Conservation (phyloP, 768 basidiomycete species). For the Leucocoprinus leucothites region DNA sequence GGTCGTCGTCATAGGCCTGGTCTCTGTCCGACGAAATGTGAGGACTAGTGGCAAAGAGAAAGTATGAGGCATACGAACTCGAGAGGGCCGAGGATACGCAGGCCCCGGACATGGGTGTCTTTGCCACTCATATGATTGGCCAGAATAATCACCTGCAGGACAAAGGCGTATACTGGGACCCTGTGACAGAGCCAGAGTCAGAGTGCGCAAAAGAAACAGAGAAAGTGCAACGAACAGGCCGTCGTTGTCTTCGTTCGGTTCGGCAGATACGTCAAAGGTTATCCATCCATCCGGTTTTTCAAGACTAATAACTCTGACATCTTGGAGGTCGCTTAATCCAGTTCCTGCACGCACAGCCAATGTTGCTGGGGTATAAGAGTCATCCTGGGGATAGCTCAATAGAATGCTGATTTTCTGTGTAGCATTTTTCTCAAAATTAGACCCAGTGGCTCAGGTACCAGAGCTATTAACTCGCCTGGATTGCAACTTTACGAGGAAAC, state of each 20-base stretch:
- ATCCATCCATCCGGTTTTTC: conserved; percentile 96
- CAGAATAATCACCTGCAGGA: conserved; percentile 86
- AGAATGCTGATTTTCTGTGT: conserved; percentile 86
- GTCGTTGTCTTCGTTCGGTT: conserved; percentile 74
- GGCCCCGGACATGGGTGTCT: conserved; percentile 94
- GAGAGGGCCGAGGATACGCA: conserved; percentile 81
- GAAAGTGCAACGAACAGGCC: conserved; percentile 57
- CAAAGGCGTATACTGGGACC: conserved; percentile 84
- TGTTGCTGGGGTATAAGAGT: conserved; percentile 95
- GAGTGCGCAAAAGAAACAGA: background rate
- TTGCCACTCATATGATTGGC: conserved; percentile 98
- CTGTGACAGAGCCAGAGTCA: conserved; percentile 34
- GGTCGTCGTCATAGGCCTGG: conserved; percentile 56
- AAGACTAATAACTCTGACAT: conserved; percentile 79
- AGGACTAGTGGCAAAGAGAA: conserved; percentile 1
- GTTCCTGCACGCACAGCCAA: conserved; percentile 91
- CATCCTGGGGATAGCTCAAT: conserved; percentile 80
- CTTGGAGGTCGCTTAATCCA: conserved; percentile 87
- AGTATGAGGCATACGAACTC: conserved; percentile 48
- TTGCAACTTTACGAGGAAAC: conserved; percentile 85
- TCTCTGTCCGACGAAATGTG: conserved; percentile 30
- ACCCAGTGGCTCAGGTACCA: background rate
- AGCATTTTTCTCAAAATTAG: background rate
- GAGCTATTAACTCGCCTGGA: conserved; percentile 55
- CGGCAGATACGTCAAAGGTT: conserved; percentile 79